Conservation (phyloP, 257 asterid genomes). For the Linderniella brevidens region DNA sequence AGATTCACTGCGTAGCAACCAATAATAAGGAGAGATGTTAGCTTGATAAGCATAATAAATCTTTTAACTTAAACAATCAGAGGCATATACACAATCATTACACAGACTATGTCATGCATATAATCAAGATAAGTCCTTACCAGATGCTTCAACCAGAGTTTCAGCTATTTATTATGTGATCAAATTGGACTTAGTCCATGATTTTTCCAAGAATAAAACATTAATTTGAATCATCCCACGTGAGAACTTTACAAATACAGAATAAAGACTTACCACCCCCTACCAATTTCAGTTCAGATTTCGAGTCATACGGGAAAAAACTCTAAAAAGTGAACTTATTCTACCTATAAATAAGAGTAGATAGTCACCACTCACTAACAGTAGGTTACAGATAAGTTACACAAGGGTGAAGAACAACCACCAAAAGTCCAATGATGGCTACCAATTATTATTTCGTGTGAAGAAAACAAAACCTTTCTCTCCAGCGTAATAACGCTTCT, state of each 20-base stretch:
- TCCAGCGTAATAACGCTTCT: slow-evolving; percentile 94
- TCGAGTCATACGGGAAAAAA: neutral
- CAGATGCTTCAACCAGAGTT: no score
- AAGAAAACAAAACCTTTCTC: slow-evolving; percentile 61
- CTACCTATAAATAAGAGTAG: neutral
- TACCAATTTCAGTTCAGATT: neutral
- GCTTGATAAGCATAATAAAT: neutral
- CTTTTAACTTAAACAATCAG: neutral
- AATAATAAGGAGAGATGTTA: slow-evolving; percentile 7
- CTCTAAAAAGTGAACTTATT: neutral
- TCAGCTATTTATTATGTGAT: no score
- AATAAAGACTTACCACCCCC: neutral
- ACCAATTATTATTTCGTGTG: slow-evolving; percentile 1
- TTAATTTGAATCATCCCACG: neutral
- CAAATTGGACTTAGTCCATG: no score
- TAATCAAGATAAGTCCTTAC: no score
- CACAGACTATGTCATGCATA: no score
- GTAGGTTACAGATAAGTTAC: no score
- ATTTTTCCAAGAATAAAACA: no score
- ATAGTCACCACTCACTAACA: neutral
- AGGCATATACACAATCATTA: slow-evolving; percentile 1
- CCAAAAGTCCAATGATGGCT: neutral
- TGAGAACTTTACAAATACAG: neutral
- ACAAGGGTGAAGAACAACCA: no score
- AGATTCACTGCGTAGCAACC: slow-evolving; percentile 66